phyloP scores from a whole-genome alignment of 768 basidiomycete species.

The Kwoniella mangroviensis region DNA sequence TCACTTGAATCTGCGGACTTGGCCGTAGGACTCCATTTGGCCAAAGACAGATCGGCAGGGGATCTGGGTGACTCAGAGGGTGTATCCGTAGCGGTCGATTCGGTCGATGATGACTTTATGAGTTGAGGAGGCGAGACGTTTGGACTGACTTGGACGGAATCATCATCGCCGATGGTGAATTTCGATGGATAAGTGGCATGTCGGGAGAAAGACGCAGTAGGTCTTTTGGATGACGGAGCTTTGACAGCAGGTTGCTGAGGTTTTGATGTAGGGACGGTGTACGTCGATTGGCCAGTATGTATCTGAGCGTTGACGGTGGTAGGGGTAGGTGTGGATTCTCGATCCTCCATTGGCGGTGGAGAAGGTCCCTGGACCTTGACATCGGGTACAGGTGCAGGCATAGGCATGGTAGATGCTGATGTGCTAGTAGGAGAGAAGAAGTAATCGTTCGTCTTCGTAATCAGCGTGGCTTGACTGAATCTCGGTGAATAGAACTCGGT shows the following conservation, averaged over 20 bases:
- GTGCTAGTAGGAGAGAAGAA: conserved; percentile 31
- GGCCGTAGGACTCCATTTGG: conserved; percentile 34
- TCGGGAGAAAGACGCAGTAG: conserved; percentile 7
- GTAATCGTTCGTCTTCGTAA: conserved; percentile 23
- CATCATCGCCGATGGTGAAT: conserved; percentile 27
- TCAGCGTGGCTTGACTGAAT: conserved; percentile 17
- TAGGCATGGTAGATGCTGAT: conserved; percentile 6
- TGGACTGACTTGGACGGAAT: conserved; percentile 15
- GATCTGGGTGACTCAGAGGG: conserved; percentile 42
- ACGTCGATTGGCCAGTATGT: neutral
- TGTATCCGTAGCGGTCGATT: conserved; percentile 26
- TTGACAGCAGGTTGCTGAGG: neutral
- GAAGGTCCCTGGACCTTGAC: conserved; percentile 40
- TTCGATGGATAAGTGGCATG: conserved; percentile 8
- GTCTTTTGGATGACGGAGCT: conserved; percentile 5
- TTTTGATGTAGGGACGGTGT: conserved; percentile 9
- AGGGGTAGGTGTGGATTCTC: conserved; percentile 14
- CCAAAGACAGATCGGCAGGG: conserved; percentile 34
- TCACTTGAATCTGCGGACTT: conserved; percentile 22
- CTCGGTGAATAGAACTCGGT: conserved; percentile 54
- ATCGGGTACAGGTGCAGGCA: conserved; percentile 23
- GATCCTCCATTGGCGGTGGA: conserved; percentile 23
- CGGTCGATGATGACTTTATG: conserved; percentile 19
- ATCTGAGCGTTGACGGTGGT: neutral
- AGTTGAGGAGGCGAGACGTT: conserved; percentile 25